Base-by-base conservation (phyloP, 345 rosid species). In the Pistacia atlantica region DNA sequence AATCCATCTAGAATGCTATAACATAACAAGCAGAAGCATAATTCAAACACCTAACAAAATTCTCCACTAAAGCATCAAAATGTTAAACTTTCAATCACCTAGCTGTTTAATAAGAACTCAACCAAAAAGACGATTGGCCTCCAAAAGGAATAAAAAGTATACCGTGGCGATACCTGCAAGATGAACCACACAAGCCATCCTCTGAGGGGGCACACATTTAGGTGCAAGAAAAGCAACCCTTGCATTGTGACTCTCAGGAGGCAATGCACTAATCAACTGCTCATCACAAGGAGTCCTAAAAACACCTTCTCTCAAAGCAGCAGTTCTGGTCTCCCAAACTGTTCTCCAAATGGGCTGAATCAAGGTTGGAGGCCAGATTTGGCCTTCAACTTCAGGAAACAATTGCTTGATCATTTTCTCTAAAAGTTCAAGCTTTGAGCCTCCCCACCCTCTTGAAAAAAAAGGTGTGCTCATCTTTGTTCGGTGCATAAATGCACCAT, bases 371-470 rank as follows among this genome's bases (percentile, higher is more conserved):
- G 95, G 93, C 97, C 90, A 88, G 69, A 85, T 93, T 45, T 86
- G 97, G 37, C 91, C 91, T 54, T 81, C 87, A 14, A 81, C 74
- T 20, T 90, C 90, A 8, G 97, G 99, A 80, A 96, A 96, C 31
- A 96, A 79, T 78, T 91, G 87, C 64, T 84, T 77, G 31, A 88
- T 87, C 90, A 96, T 82, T 59, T 89, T 90, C 87, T 96, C 98
- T 69, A 96, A 84, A 71, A 96, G 84, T 51, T 86, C 95, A 38
- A 96, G 98, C 88, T 93, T 90, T 3, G 89, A 76, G 33, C 98
- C 97, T 54, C 98, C 99, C 97, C 99, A 96, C 5, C 99, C 99
- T 62, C 93, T 80, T 5, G 99, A 93, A 82, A 96, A 96, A 75
- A 96, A 93, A 4, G 91, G 99, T 2, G 95, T 88, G 72, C 90